Conservation (phyloP, 2,329 filamentous ascomycete genomes). For the Trichoderma simmonsii region DNA sequence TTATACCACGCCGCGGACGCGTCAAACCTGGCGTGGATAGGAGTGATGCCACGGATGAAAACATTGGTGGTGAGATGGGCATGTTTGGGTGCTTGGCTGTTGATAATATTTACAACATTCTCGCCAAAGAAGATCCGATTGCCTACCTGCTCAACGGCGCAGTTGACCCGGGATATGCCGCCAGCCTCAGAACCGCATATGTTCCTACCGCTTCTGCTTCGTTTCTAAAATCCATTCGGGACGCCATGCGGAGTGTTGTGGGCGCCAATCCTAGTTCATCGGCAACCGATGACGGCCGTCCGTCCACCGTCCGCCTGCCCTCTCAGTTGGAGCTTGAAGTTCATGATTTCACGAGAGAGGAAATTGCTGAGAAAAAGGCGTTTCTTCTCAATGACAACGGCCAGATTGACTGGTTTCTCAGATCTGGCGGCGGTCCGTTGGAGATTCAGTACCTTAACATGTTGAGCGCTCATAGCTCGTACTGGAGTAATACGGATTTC, state of each 20-base stretch:
- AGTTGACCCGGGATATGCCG: slow-evolving; percentile 76
- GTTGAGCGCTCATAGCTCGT: slow-evolving; percentile 91
- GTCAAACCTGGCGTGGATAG: slow-evolving; percentile 71
- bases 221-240: slow-evolving; percentile 62
- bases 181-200: slow-evolving; percentile 70
- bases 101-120: slow-evolving; percentile 94
- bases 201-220: slow-evolving; percentile 71
- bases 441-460: slow-evolving; percentile 98
- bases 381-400: slow-evolving; percentile 91
- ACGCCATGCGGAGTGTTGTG: slow-evolving; percentile 58
- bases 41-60: slow-evolving; percentile 52
- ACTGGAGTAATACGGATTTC: slow-evolving; percentile 86
- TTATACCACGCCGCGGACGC: slow-evolving; percentile 74
- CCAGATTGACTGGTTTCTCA: slow-evolving; percentile 87
- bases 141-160: slow-evolving; percentile 90
- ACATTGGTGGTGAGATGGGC: slow-evolving; percentile 73
- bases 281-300: slow-evolving; percentile 34
- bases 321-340: slow-evolving; percentile 86
- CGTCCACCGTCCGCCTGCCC: slow-evolving; percentile 47
- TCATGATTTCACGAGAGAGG: slow-evolving; percentile 89
- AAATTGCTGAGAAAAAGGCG: slow-evolving; percentile 86
- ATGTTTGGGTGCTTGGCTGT: slow-evolving; percentile 88
- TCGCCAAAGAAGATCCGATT: slow-evolving; percentile 70
- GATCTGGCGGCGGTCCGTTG: slow-evolving; percentile 78
- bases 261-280: slow-evolving; percentile 31